A percentile compares a stretch with the other conserved stretches of the same genome.
phyloP scores from a whole-genome alignment of 148 eudicot species.

The Cornus kousa region DNA sequence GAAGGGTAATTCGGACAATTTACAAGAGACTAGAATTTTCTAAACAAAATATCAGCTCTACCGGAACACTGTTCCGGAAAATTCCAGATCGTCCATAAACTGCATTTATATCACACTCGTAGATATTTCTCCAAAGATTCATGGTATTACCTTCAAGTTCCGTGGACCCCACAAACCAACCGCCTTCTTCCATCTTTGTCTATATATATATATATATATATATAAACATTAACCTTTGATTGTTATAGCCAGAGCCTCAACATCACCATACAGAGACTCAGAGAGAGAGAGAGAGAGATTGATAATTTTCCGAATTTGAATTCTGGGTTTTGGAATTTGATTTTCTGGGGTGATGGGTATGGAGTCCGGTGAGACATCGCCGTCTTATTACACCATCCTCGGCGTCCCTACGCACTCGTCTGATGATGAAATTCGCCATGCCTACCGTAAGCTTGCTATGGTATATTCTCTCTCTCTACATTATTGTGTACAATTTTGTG shows the following conservation, averaged over 20 bases:
- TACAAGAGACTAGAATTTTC: too few relatives aligned
- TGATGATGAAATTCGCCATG: constrained; percentile 60
- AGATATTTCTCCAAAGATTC: too few relatives aligned
- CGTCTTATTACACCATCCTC: constrained; percentile 54
- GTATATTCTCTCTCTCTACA: constrained; percentile 21
- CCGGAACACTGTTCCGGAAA: background rate
- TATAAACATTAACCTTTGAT: too few relatives aligned
- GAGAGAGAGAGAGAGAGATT: too few relatives aligned
- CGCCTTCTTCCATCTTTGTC: background rate
- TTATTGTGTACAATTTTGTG: too few relatives aligned
- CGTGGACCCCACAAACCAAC: background rate
- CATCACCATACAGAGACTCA: too few relatives aligned
- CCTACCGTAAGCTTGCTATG: constrained; percentile 78
- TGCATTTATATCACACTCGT: background rate
- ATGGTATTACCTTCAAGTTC: background rate
- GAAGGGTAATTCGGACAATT: too few relatives aligned
- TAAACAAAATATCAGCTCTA: too few relatives aligned
- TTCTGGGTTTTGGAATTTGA: too few relatives aligned
- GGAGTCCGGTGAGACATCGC: constrained; percentile 11
- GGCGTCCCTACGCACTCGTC: constrained; percentile 46
- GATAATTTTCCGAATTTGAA: too few relatives aligned
- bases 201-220: too few relatives aligned
- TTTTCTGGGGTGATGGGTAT: constrained; percentile 4
- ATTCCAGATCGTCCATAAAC: background rate
- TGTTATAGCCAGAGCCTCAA: too few relatives aligned